These are phyloP conservation scores for Pichia sp. DNA, from an alignment of 1,139 yeast genomes.

Conservation along the genomic window DNA sequence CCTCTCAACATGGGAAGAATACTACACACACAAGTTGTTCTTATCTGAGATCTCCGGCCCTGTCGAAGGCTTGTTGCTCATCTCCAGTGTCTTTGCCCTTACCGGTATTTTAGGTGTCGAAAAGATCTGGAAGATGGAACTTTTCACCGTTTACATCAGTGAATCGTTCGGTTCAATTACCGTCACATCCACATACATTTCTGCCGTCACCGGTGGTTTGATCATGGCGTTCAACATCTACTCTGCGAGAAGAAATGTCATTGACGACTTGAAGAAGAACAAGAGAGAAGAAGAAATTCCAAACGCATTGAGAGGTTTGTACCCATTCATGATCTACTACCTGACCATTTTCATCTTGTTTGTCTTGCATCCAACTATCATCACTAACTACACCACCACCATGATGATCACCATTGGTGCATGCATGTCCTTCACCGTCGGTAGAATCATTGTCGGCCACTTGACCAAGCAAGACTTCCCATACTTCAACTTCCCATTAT, in stretches of 20 bases:
- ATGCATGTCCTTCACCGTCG: slow-evolving; percentile 80
- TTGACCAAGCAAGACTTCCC: slow-evolving; percentile 82
- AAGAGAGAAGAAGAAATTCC: slow-evolving; percentile 29
- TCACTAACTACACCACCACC: slow-evolving; percentile 54
- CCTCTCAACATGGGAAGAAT: slow-evolving; percentile 95
- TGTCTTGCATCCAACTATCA: slow-evolving; percentile 38
- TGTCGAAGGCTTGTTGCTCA: slow-evolving; percentile 84
- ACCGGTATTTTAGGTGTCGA: slow-evolving; percentile 74
- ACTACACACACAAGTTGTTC: slow-evolving; percentile 81
- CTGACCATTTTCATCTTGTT: slow-evolving; percentile 45
- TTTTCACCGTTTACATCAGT: slow-evolving; percentile 35
- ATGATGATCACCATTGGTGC: slow-evolving; percentile 69
- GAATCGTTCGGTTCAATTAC: slow-evolving; percentile 32
- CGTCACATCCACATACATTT: slow-evolving; percentile 36
- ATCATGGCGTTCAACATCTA: slow-evolving; percentile 69
- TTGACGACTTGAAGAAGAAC: slow-evolving; percentile 43
- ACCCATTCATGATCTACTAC: slow-evolving; percentile 73
- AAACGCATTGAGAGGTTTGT: slow-evolving; percentile 58
- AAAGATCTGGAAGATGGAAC: slow-evolving; percentile 49
- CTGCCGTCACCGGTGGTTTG: slow-evolving; percentile 44
- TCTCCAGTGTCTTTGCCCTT: slow-evolving; percentile 50
- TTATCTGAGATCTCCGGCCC: slow-evolving; percentile 88
- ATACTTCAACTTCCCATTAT: slow-evolving; percentile 63
- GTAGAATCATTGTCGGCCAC: slow-evolving; percentile 87
- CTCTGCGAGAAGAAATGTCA: slow-evolving; percentile 73